Conservation (phyloP, 306 rosid genomes). For the Vigna angularis region DNA sequence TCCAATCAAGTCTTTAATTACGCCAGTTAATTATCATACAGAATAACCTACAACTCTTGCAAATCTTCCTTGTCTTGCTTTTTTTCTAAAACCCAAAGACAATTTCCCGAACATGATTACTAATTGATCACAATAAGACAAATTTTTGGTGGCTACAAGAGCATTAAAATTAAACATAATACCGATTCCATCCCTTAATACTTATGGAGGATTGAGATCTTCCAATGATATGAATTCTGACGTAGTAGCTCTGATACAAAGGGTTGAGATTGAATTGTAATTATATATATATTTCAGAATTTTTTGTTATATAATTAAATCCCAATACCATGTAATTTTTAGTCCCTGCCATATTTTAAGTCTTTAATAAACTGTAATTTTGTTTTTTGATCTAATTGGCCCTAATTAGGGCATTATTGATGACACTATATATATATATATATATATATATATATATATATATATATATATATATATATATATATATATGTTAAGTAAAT, state of each 20-base stretch:
- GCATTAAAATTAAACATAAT: background rate
- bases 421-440: too few species aligned
- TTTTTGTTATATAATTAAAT: background rate
- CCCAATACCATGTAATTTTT: background rate
- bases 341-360: background rate
- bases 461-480: too few species aligned
- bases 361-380: background rate
- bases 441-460: too few species aligned
- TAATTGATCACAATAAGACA: background rate
- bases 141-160: background rate
- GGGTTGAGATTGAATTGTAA: background rate
- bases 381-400: too few species aligned
- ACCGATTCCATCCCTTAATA: background rate
- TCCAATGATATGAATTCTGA: background rate
- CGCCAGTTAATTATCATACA: too few species aligned
- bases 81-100: too few species aligned
- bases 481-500: background rate
- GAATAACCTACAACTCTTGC: too few species aligned
- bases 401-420: background rate
- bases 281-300: background rate
- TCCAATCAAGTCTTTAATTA: too few species aligned
- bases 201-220: background rate
- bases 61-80: too few species aligned
- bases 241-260: background rate
- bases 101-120: too few species aligned